Evolutionary conservation across 140 eudicot genomes (phyloP), one percentile per base, ranked within the genome.

Genomic region (Erigeron philadelphicus): DNA sequence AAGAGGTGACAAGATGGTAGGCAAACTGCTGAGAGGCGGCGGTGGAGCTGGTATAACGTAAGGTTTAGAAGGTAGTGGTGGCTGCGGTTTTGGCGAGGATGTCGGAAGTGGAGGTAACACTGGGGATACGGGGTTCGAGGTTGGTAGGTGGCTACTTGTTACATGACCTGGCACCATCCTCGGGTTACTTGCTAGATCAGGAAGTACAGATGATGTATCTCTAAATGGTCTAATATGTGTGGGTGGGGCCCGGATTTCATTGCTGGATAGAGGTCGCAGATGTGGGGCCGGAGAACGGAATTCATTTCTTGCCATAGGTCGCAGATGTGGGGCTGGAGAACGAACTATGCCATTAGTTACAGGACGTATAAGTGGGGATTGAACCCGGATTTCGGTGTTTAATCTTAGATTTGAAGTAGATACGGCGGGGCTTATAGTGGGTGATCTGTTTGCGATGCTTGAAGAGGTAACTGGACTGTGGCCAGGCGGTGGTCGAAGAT

Each of bases 171-270:
- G 62, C 62, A 19, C 5, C 13, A 9, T 56, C 40, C 62, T 56
- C 62, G 13, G 13, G 8, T 56, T 25, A 56, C 5, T 56, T 56
- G 62, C 62, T 15, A 56, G 19, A 19, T 56, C 38, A 56, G 62
- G 62, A 56, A 6, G n/a, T 61, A 35, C 1, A 7, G 67, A 0
- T 31, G 67, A 38, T 61, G 48, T 31, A 38, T 21, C 23, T 3
- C 46, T 61, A n/a, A 41, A 61, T 38, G 67, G 67, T 61, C 48
- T 35, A 40, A 61, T 61, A 35, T 61, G 67, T 61, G 47, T 17
- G 67, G 47, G 18, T 11, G 67, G 46, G 67, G 11, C 19, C 11
- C 25, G 61, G 61, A 55, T 12, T 1, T 55, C 61, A 55, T 8
- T 55, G 61, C 61, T 15, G 61, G 61, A 31, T 31, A 55, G 4